These are phyloP conservation scores for Cucurbita moschata DNA, from an alignment of 306 rosid species.

Conservation along the genomic window DNA sequence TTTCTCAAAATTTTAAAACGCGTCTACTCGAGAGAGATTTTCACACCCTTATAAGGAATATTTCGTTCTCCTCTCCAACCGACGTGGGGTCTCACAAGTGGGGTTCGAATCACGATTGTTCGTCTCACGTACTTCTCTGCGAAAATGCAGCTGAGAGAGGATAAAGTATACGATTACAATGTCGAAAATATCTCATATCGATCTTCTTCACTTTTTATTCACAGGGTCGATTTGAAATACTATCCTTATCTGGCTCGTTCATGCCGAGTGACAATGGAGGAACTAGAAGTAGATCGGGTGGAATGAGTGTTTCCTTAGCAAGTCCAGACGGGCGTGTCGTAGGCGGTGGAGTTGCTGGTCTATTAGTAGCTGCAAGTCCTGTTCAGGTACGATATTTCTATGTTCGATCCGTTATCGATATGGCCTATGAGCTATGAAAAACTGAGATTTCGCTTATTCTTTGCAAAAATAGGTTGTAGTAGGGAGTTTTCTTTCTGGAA, in stretches of 20 bases:
- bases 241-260: slow-evolving; percentile 83
- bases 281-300: slow-evolving; percentile 87
- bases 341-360: slow-evolving; percentile 93
- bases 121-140: background rate
- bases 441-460: background rate
- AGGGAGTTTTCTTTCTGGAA: slow-evolving; percentile 90
- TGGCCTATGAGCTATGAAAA: background rate
- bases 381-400: slow-evolving; percentile 40
- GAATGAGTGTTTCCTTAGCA: slow-evolving; percentile 86
- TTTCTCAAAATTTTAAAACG: too few species aligned
- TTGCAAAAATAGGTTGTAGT: slow-evolving; percentile 52
- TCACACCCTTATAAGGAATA: too few species aligned
- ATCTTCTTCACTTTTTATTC: background rate
- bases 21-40: too few species aligned
- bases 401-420: background rate
- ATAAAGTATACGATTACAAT: background rate
- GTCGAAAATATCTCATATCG: background rate
- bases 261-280: slow-evolving; percentile 79
- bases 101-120: background rate
- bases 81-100: too few species aligned
- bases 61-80: too few species aligned
- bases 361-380: slow-evolving; percentile 85
- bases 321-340: slow-evolving; percentile 95
- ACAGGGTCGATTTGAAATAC: slow-evolving; percentile 89
- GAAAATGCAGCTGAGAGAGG: background rate